phyloP scores from a whole-genome alignment of 805 yeast genomes.

The Debaryomyces prosopidis region DNA sequence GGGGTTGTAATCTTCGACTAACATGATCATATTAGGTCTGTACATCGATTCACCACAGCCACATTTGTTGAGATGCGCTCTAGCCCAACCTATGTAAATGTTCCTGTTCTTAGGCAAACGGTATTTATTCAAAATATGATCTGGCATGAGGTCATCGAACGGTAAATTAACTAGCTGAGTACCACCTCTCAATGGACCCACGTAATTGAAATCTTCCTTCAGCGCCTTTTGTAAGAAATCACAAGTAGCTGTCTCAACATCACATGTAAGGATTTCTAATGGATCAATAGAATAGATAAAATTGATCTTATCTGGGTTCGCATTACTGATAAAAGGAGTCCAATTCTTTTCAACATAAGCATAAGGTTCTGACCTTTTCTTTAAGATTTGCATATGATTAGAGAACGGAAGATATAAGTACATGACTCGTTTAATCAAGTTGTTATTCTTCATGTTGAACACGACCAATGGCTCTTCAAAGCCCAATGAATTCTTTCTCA shows the following conservation, averaged over 20 bases:
- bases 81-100: conserved; percentile 22
- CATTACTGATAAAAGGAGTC: conserved; percentile 24
- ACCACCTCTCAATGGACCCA: conserved; percentile 34
- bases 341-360: conserved; percentile 23
- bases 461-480: conserved; percentile 27
- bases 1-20: conserved; percentile 25
- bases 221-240: conserved; percentile 22
- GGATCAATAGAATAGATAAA: conserved; percentile 28
- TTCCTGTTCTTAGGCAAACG: conserved; percentile 19
- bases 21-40: conserved; percentile 22
- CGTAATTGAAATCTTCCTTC: conserved; percentile 14
- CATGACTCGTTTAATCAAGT: conserved; percentile 9
- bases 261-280: conserved; percentile 30
- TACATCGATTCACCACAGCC: conserved; percentile 25
- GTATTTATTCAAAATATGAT: conserved; percentile 7
- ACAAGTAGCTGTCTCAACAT: conserved; percentile 26
- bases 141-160: conserved; percentile 13
- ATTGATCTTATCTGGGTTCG: conserved; percentile 9
- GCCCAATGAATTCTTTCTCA: conserved; percentile 11
- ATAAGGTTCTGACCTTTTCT: conserved; percentile 12
- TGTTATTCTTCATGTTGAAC: conserved; percentile 17
- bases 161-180: conserved; percentile 26
- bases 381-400: conserved; percentile 12
- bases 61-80: conserved; percentile 22
- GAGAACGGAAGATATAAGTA: conserved; percentile 13